Percentiles rank a stretch among this genome's conserved stretches.
These are phyloP conservation scores for Pulveroboletus sp. DNA, from an alignment of 768 basidiomycete species.

Conservation along the genomic window DNA sequence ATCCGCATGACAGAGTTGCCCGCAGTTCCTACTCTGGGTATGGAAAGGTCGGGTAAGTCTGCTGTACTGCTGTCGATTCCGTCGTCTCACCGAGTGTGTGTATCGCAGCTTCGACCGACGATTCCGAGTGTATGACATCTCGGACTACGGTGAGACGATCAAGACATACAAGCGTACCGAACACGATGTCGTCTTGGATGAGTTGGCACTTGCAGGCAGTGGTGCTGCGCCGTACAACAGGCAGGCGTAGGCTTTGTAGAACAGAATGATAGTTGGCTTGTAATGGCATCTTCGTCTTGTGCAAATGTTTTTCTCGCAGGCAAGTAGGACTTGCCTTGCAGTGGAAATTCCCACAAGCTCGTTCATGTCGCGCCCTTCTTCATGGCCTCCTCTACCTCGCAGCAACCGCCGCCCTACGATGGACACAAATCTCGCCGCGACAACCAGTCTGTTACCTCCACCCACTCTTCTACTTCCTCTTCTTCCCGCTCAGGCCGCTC, in stretches of 20 bases:
- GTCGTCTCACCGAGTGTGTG: not conserved
- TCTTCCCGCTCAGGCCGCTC: constrained; percentile 20
- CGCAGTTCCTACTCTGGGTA: constrained; percentile 78
- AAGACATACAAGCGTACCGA: constrained; percentile 82
- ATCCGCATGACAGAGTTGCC: not conserved
- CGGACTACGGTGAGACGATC: constrained; percentile 89
- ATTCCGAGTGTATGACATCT: constrained; percentile 84
- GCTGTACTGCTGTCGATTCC: not conserved
- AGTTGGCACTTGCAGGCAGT: constrained; percentile 54
- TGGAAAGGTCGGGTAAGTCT: constrained; percentile 61
- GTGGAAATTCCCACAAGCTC: constrained; percentile 15
- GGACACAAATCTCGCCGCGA: constrained; percentile 50
- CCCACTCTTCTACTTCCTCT: constrained; percentile 32
- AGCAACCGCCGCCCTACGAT: constrained; percentile 17
- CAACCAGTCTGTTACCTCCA: constrained; percentile 48
- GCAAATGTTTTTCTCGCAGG: not conserved
- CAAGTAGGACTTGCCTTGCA: no score
- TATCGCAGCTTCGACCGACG: constrained; percentile 74
- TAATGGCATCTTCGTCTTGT: not conserved
- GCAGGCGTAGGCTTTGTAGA: not conserved
- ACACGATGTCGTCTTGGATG: constrained; percentile 60
- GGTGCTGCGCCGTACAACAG: constrained; percentile 36
- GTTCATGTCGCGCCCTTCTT: not conserved
- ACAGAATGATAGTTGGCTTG: not conserved
- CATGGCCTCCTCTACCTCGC: constrained; percentile 23